Base-by-base conservation (phyloP, 768 basidiomycete genomes). In the Kwoniella dejecticola region DNA sequence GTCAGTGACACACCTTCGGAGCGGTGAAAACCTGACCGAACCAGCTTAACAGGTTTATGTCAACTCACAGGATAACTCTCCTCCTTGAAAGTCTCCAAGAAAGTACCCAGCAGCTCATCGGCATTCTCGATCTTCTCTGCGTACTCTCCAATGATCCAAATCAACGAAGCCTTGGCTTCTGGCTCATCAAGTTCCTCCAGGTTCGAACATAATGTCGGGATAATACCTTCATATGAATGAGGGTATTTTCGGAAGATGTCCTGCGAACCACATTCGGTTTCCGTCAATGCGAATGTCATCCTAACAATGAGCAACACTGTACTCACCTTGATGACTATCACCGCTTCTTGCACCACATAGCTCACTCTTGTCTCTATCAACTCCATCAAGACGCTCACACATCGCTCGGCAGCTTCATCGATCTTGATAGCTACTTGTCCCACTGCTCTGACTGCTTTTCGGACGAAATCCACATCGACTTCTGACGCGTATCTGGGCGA, bases 141-240 rank as follows among this genome's bases (percentile, higher is more conserved):
- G 71, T 99, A 97, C 81, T 97, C 93, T 58, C 95, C 95, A 68
- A 98, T 93, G 71, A 99, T 98, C 95, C 96, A 99, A 76, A 99
- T 97, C 50, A 99, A 82, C 2, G 94, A 94, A 0, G 94, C 91
- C 75, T 97, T 97, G 1, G 96, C 95, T 76, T 99, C 95, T 10
- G 95, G 96, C 75, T 99, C 96, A 72, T 98, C 95, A 30, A 99
- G 82, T 71, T 96, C 94, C 62, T 99, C 95, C 13, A 98, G 86
- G 73, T 93, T 95, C 1, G 90, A 87, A 71, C 94, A 99, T 13
- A 99, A 81, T 0, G 89, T 92, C 0, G 94, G 95, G 67, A 99
- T 97, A 73, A 96, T 88, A 19, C 93, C 94, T 80, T 99, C 95
- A 75, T 98, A 99, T 2, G 88, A 91, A 31, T 87, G 88, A 7